Evolutionary conservation across 192 early-diverging fungal species (phyloP).

Genomic region (Coemansia nantahalensis): DNA sequence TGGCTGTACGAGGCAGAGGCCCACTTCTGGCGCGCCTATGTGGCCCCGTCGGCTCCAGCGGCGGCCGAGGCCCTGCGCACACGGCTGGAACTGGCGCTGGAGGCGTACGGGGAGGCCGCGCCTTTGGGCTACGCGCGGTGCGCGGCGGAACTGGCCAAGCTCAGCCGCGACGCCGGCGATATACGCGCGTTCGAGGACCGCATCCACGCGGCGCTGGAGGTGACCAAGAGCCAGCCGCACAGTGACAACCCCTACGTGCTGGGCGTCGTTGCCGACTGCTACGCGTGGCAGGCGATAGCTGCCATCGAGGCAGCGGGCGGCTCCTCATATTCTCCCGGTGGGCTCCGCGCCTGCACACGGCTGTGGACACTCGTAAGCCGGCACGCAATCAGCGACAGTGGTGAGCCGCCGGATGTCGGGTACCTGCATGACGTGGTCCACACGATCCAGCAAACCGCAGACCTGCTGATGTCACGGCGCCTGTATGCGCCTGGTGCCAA

Average conservation of each 20-base stretch:
- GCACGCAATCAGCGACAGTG: not conserved
- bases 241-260: constrained; percentile 11
- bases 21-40: constrained; percentile 21
- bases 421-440: constrained; percentile 20
- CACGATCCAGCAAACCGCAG: constrained; percentile 9
- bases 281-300: constrained; percentile 31
- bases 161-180: constrained; percentile 20
- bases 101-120: constrained; percentile 6
- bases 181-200: not conserved
- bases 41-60: not conserved
- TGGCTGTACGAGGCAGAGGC: constrained; percentile 46
- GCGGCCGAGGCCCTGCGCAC: constrained; percentile 3
- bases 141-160: constrained; percentile 29
- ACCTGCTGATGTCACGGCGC: constrained; percentile 41
- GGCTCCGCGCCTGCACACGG: constrained; percentile 4
- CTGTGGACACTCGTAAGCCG: constrained; percentile 19
- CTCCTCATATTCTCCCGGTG: not conserved
- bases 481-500: constrained; percentile 12
- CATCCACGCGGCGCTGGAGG: constrained; percentile 24
- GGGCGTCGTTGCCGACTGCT: constrained; percentile 23
- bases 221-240: constrained; percentile 3
- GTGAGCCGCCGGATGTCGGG: constrained; percentile 7
- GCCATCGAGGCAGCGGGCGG: constrained; percentile 9
- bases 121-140: constrained; percentile 25
- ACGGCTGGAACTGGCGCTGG: constrained; percentile 9